Conservation (phyloP, 2,329 filamentous ascomycete genomes). For the Monilinia fructigena region DNA sequence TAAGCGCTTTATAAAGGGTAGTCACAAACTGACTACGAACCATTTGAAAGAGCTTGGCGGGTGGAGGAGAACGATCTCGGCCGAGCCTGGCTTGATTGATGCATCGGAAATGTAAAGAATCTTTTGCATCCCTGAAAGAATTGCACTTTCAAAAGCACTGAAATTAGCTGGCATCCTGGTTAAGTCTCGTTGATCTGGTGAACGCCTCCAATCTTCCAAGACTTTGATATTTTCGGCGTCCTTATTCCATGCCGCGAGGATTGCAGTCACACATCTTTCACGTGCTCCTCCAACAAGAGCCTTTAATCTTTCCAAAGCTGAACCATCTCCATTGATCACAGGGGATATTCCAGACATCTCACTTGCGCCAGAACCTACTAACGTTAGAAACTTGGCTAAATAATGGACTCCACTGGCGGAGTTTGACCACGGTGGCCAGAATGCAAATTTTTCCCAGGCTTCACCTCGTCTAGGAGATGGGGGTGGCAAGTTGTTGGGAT, state of each 20-base stretch:
- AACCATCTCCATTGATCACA: conserved; percentile 55
- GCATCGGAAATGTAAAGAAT: conserved; percentile 91
- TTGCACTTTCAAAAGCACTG: conserved; percentile 76
- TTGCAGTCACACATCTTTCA: conserved; percentile 80
- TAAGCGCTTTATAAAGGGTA: conserved; percentile 89
- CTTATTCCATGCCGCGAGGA: conserved; percentile 87
- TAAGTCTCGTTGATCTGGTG: conserved; percentile 76
- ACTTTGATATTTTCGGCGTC: conserved; percentile 91
- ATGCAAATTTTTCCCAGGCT: conserved; percentile 88
- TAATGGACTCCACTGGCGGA: conserved; percentile 91
- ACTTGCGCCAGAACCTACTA: conserved; percentile 83
- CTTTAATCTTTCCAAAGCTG: conserved; percentile 69
- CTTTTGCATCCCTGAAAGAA: conserved; percentile 87
- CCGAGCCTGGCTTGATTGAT: conserved; percentile 60
- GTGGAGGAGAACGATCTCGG: conserved; percentile 79
- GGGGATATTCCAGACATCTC: conserved; percentile 78
- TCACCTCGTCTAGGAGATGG: conserved; percentile 78
- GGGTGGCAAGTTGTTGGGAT: conserved; percentile 72
- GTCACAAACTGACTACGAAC: conserved; percentile 90
- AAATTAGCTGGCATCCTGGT: conserved; percentile 90
- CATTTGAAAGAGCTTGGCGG: conserved; percentile 84
- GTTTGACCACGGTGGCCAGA: conserved; percentile 93
- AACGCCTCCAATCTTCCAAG: conserved; percentile 89
- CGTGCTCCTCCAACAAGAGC: conserved; percentile 73
- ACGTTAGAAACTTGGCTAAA: conserved; percentile 73